These are phyloP conservation scores for Quercus tomentella DNA, from an alignment of 331 rosid species.

Conservation along the genomic window DNA sequence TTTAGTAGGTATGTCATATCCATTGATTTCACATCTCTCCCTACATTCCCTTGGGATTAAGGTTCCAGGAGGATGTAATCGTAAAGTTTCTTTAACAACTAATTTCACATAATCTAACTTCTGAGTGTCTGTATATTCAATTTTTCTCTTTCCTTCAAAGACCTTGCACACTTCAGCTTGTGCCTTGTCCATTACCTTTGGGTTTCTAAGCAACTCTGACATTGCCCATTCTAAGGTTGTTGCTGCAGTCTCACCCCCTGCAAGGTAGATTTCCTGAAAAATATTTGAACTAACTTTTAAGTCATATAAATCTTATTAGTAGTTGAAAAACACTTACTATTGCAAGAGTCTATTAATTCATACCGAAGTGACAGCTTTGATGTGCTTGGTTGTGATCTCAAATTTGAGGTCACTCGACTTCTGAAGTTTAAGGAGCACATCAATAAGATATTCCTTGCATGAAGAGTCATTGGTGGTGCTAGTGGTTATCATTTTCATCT, in stretches of 20 bases:
- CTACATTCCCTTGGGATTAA: neutral
- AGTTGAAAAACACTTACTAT: no score
- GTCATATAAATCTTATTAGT: no score
- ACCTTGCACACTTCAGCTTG: neutral
- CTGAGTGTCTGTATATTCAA: neutral
- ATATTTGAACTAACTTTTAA: neutral
- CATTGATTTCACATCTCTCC: neutral
- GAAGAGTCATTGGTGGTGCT: neutral
- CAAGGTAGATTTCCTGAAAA: neutral
- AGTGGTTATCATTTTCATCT: neutral
- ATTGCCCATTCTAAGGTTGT: constrained; percentile 6
- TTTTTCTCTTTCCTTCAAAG: neutral
- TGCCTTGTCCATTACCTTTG: neutral
- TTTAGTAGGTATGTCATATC: neutral
- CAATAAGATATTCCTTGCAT: neutral
- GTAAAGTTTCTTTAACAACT: neutral
- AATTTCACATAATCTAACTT: neutral
- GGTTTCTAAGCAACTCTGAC: neutral
- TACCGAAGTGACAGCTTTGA: constrained; percentile 2
- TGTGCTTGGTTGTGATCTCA: neutral
- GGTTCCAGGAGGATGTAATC: neutral
- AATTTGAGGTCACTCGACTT: neutral
- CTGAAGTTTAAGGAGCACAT: neutral
- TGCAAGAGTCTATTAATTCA: neutral
- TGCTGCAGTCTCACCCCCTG: neutral